Conservation (phyloP, 2,329 filamentous ascomycete species). For the Hypoxylon sp. region DNA sequence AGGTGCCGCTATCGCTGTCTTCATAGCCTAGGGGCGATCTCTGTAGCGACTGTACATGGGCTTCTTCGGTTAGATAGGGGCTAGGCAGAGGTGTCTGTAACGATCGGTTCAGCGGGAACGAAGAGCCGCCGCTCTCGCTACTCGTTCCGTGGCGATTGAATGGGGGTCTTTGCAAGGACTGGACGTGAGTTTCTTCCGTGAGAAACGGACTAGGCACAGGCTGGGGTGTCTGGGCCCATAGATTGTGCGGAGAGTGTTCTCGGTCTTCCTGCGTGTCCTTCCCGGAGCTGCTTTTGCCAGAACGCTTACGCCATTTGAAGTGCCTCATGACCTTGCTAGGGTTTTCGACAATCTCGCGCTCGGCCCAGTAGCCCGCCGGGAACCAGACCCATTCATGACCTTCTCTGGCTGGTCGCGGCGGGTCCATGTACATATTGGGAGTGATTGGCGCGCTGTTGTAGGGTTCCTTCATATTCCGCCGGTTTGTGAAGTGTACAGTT, state of each 20-base stretch:
- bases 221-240: slow-evolving; percentile 23
- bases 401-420: slow-evolving; percentile 68
- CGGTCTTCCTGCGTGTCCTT: slow-evolving; percentile 42
- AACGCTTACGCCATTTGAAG: slow-evolving; percentile 61
- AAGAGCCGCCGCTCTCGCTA: slow-evolving; percentile 38
- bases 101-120: slow-evolving; percentile 44
- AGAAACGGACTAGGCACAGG: slow-evolving; percentile 44
- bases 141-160: slow-evolving; percentile 42
- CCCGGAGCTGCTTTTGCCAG: slow-evolving; percentile 48
- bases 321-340: slow-evolving; percentile 54
- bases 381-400: slow-evolving; percentile 76
- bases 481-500: slow-evolving; percentile 25
- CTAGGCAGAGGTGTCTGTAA: slow-evolving; percentile 53
- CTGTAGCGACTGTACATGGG: slow-evolving; percentile 65
- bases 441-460: slow-evolving; percentile 34
- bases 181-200: slow-evolving; percentile 47
- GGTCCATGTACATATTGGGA: slow-evolving; percentile 59
- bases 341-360: slow-evolving; percentile 60
- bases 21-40: slow-evolving; percentile 40
- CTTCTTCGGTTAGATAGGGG: slow-evolving; percentile 64
- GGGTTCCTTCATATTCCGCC: slow-evolving; percentile 38
- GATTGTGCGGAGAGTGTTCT: slow-evolving; percentile 24
- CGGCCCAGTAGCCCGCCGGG: slow-evolving; percentile 74
- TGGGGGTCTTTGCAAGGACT: slow-evolving; percentile 44
- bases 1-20: slow-evolving; percentile 28